Percentiles rank a stretch among this genome's conserved stretches.
phyloP scores from a whole-genome alignment of 108 stramenopile species.

The Schizochytrium sp. region DNA sequence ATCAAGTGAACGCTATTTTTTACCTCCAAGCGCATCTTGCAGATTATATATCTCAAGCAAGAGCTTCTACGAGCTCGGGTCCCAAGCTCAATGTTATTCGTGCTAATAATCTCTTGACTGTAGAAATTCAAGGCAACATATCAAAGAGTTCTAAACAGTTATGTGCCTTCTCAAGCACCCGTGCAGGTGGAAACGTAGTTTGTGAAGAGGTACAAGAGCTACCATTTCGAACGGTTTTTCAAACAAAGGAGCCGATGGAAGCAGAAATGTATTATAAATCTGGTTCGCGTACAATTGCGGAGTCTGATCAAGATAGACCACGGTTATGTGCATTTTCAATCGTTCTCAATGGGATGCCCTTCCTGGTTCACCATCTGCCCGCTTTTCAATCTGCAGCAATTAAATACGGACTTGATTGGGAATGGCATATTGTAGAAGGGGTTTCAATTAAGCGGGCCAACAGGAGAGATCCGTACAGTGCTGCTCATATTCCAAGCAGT shows the following conservation, averaged over 20 bases:
- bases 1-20: too few species aligned
- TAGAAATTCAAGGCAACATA: too few species aligned
- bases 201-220: too few species aligned
- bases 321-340: conserved; percentile 62
- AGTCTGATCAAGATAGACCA: background rate
- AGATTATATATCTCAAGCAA: too few species aligned
- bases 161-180: too few species aligned
- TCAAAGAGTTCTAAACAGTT: too few species aligned
- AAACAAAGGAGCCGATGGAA: background rate
- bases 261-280: background rate
- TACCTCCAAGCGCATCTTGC: too few species aligned
- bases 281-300: background rate
- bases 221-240: too few species aligned
- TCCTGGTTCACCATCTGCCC: conserved; percentile 58
- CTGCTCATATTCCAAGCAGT: background rate
- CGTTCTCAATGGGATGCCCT: conserved; percentile 64
- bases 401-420: conserved; percentile 57
- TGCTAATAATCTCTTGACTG: too few species aligned
- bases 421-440: conserved; percentile 73
- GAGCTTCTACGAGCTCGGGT: too few species aligned
- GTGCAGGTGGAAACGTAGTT: too few species aligned
- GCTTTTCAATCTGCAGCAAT: conserved; percentile 26
- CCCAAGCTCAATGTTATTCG: too few species aligned
- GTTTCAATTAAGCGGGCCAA: conserved; percentile 67
- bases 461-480: conserved; percentile 58